Percentiles rank a stretch among this genome's conserved stretches.
phyloP scores from a whole-genome alignment of 78 protist species.

The Speleostelium caveatum region DNA sequence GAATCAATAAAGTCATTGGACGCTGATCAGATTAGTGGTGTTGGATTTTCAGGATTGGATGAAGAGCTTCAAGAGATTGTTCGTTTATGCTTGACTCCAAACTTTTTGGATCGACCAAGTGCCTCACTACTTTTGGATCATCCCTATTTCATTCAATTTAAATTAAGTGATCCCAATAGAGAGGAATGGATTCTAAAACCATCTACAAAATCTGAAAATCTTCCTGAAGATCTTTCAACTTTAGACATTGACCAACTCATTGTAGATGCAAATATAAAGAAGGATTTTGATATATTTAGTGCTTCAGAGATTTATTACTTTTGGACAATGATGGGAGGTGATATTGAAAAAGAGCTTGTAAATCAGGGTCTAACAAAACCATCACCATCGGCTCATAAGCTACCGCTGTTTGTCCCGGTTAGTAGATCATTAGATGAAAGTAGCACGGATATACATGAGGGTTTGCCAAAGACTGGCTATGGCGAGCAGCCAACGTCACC shows the following conservation, averaged over 20 bases:
- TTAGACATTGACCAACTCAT: neutral
- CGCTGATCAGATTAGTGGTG: neutral
- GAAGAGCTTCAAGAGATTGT: slow-evolving; percentile 15
- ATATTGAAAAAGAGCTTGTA: slow-evolving; percentile 61
- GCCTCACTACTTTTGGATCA: slow-evolving; percentile 51
- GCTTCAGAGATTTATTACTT: slow-evolving; percentile 49
- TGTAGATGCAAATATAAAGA: neutral
- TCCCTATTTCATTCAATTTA: slow-evolving; percentile 34
- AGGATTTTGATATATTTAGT: slow-evolving; percentile 21
- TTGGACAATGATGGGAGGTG: slow-evolving; percentile 66
- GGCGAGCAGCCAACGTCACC: neutral
- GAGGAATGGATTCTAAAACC: slow-evolving; percentile 22
- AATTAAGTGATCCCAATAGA: slow-evolving; percentile 1
- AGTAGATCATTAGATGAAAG: slow-evolving; percentile 8
- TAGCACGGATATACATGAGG: neutral
- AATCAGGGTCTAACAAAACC: slow-evolving; percentile 33
- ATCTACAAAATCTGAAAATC: neutral
- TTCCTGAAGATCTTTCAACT: slow-evolving; percentile 50
- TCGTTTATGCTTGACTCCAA: slow-evolving; percentile 30
- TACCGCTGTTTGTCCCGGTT: slow-evolving; percentile 62
- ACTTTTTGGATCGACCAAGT: slow-evolving; percentile 29
- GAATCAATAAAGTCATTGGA: neutral
- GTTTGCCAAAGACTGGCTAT: too few species aligned
- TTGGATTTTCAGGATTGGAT: slow-evolving; percentile 1
- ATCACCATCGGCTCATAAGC: slow-evolving; percentile 69